A percentile compares a stretch with the other conserved stretches of the same genome.
These are phyloP conservation scores for Pyrenophora seminiperda DNA, from an alignment of 2,329 filamentous ascomycete species.

Conservation along the genomic window DNA sequence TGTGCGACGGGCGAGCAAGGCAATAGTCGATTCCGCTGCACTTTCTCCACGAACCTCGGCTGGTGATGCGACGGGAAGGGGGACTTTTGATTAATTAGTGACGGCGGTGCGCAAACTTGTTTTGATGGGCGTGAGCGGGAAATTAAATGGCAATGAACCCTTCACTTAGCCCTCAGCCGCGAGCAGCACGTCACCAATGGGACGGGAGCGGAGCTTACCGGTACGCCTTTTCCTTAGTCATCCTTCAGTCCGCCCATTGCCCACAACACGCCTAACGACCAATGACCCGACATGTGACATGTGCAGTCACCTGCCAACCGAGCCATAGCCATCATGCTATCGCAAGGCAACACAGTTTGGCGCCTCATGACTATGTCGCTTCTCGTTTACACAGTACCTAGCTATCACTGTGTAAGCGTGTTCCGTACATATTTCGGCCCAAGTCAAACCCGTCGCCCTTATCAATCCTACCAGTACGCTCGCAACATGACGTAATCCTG, in stretches of 20 bases:
- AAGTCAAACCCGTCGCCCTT: too few species aligned
- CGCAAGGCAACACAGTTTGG: too few species aligned
- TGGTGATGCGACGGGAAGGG: neutral
- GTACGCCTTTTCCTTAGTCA: slow-evolving; percentile 5
- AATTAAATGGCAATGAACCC: slow-evolving; percentile 19
- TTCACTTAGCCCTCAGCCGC: slow-evolving; percentile 18
- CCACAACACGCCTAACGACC: too few species aligned
- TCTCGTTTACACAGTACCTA: too few species aligned
- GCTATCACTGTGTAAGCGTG: too few species aligned
- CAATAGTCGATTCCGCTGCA: neutral
- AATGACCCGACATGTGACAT: neutral
- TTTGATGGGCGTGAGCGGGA: slow-evolving; percentile 20
- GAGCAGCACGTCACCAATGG: slow-evolving; percentile 16
- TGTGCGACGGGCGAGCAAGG: neutral
- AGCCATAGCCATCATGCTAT: too few species aligned
- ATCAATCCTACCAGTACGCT: too few species aligned
- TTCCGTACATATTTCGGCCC: too few species aligned
- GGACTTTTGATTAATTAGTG: slow-evolving; percentile 10
- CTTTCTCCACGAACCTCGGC: slow-evolving; percentile 6
- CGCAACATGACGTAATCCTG: too few species aligned
- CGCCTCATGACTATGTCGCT: too few species aligned
- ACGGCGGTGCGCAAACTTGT: slow-evolving; percentile 12
- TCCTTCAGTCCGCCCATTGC: neutral
- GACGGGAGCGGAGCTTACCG: neutral
- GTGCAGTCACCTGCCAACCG: neutral